Evolutionary conservation across 2,329 filamentous ascomycete genomes (phyloP), one percentile per base, ranked within the genome.

Genomic region (Gliomastix tumulicola): DNA sequence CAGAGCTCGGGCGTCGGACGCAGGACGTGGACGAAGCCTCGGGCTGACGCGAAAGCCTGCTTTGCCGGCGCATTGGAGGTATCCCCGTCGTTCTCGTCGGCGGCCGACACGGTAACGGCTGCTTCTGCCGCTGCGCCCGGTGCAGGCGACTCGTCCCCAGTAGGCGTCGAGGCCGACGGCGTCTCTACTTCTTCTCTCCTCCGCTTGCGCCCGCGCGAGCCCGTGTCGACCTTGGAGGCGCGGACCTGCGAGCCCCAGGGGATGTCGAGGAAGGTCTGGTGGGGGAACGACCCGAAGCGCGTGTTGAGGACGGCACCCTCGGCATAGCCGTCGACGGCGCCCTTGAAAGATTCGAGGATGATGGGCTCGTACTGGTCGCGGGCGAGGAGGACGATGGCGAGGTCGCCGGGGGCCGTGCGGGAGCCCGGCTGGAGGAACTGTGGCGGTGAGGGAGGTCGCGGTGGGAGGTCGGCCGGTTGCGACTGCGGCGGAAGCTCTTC

Each of bases 221-320:
- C 88, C 0, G 89, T 96, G 52, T 96, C 87, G 39, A 96, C 88
- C 21, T 82, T 78, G 3, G 88, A 95, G 7, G 92, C 92, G 32
- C 87, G 75, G 17, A 97, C 81, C 56, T 97, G 92, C 7, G 85
- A 88, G 20, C 92, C 92, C 90, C 90, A 97, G 30, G 86, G 84
- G 37, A 88, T 69, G 6, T 78, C 71, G 38, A 95, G 73, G 32
- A 90, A 63, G 0, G 85, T 89, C 10, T 76, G 83, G 55, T 90
- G 86, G 0, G 86, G 85, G 42, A 88, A 90, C 0, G 89, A 95
- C 34, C 92, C 92, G 53, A 95, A 98, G 31, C 89, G 81, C 2
- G 90, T 98, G 63, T 95, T 97, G 37, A 89, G 78, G 3, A 88
- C 83, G 32, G 80, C 81, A 23, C 84, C 84, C 54, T 88, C 83